Conservation (phyloP, 805 yeast genomes). For the Sungouiella thailandica region DNA sequence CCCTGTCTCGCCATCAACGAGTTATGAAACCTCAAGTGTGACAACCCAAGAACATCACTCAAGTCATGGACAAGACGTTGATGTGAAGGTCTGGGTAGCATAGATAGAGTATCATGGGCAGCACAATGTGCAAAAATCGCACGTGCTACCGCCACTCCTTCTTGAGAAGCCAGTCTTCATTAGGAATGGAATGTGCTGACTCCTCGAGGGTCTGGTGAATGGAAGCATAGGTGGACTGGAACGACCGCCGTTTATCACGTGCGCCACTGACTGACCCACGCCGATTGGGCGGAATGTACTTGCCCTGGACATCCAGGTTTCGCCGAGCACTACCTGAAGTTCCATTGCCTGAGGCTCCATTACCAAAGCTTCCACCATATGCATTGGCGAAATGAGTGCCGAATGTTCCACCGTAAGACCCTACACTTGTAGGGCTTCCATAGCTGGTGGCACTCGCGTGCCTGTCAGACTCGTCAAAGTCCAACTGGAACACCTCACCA, state of each 20-base stretch:
- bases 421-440: conserved; percentile 1
- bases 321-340: background rate
- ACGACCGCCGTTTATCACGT: conserved; percentile 12
- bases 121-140: no score
- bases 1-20: no score
- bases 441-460: conserved; percentile 1
- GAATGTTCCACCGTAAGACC: background rate
- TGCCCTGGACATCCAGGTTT: conserved; percentile 31
- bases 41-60: no score
- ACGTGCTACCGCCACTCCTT: conserved; percentile 12
- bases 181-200: conserved; percentile 11
- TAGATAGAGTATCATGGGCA: no score
- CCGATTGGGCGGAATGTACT: conserved; percentile 69
- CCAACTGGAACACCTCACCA: conserved; percentile 39
- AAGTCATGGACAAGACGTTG: no score
- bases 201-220: conserved; percentile 11
- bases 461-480: conserved; percentile 11
- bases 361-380: conserved; percentile 1
- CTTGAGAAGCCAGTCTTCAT: conserved; percentile 12
- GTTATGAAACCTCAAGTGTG: no score
- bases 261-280: conserved; percentile 42
- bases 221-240: conserved; percentile 7
- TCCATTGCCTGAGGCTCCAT: background rate
- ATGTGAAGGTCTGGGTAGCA: no score
- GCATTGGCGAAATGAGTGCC: conserved; percentile 1